A percentile compares a stretch with the other conserved stretches of the same genome.
Conservation (phyloP, 345 rosid genomes). For the Eucalyptus regnans region DNA sequence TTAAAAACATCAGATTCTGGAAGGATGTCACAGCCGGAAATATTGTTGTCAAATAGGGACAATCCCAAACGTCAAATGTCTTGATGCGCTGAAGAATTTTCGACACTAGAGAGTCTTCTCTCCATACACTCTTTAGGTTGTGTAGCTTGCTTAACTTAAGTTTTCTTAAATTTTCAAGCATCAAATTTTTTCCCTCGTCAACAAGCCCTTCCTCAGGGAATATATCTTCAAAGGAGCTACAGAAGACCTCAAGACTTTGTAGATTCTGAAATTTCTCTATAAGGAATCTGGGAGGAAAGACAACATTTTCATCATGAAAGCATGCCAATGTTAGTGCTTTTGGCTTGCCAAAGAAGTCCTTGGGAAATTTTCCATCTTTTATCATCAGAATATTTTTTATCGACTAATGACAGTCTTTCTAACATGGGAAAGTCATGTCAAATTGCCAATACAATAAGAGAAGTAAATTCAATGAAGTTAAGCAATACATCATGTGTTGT, state of each 20-base stretch:
- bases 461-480: no score
- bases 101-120: neutral
- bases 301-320: no score
- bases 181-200: neutral
- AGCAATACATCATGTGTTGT: no score
- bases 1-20: fast-evolving
- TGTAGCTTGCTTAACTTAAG: neutral
- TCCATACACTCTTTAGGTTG: neutral
- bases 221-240: no score
- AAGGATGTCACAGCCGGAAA: neutral
- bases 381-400: no score
- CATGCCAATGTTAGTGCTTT: no score
- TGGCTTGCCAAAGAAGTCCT: no score
- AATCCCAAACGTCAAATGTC: neutral
- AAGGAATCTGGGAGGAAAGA: no score
- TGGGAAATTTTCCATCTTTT: no score
- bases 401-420: neutral
- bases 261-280: no score
- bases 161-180: neutral
- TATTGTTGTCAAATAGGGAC: neutral
- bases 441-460: neutral
- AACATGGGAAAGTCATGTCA: neutral
- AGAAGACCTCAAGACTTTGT: no score
- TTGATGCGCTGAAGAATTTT: neutral
- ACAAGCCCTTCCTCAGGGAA: no score